Evolutionary conservation across 2,329 filamentous ascomycete genomes (phyloP).

Genomic region (Geosmithia flava): DNA sequence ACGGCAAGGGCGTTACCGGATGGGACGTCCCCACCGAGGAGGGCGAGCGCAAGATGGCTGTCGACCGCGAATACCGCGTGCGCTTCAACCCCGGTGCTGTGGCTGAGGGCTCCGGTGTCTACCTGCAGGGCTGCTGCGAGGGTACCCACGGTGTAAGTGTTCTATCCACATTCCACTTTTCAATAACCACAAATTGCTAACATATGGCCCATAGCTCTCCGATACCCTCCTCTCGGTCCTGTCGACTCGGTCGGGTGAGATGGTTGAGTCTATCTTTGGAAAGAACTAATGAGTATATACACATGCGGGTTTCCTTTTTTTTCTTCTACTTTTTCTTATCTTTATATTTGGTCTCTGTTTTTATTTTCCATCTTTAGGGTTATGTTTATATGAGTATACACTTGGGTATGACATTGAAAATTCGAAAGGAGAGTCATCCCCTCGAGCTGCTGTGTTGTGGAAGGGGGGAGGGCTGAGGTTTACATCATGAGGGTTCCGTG

Average conservation of each 20-base stretch:
- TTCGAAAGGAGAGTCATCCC: background rate
- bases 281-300: background rate
- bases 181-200: conserved; percentile 2
- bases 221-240: conserved; percentile 74
- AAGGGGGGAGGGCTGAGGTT: background rate
- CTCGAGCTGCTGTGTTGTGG: background rate
- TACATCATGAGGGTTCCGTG: background rate
- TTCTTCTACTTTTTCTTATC: background rate
- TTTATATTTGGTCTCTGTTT: background rate
- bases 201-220: conserved; percentile 43
- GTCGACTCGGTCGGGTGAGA: conserved; percentile 62
- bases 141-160: conserved; percentile 75
- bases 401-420: background rate
- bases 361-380: background rate
- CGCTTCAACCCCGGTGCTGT: conserved; percentile 58
- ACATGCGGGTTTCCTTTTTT: background rate
- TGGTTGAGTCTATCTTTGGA: conserved; percentile 62
- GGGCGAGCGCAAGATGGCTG: conserved; percentile 41
- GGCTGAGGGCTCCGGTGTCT: conserved; percentile 64
- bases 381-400: background rate
- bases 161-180: background rate
- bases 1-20: conserved; percentile 21
- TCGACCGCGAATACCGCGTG: conserved; percentile 69
- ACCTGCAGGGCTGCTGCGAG: conserved; percentile 91
- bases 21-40: conserved; percentile 26